phyloP scores from a whole-genome alignment of 306 rosid species.

The Citrullus colocynthis region DNA sequence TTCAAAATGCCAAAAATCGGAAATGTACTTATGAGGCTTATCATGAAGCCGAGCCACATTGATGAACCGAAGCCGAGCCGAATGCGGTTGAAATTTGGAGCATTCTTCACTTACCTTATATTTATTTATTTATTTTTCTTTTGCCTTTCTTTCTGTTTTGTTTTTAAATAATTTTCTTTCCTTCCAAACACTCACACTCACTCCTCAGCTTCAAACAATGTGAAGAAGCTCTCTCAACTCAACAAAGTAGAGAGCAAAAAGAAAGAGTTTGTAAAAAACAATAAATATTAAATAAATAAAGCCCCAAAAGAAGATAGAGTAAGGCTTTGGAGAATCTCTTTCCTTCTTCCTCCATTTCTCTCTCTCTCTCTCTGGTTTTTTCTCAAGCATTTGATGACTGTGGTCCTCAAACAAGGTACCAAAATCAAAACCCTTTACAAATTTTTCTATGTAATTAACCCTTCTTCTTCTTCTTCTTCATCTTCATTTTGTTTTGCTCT shows the following conservation, averaged over 20 bases:
- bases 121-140: neutral
- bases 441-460: conserved; percentile 15
- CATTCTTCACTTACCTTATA: neutral
- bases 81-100: neutral
- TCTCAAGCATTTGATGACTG: neutral
- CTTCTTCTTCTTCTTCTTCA: neutral
- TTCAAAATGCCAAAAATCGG: too few relatives aligned
- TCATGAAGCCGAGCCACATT: neutral
- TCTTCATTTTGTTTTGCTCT: neutral
- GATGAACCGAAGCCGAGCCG: neutral
- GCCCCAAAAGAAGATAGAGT: conserved; percentile 18
- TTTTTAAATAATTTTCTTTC: neutral
- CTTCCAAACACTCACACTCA: neutral
- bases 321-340: conserved; percentile 7
- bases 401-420: neutral
- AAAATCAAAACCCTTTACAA: conserved; percentile 5
- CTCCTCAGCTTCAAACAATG: neutral
- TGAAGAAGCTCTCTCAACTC: neutral
- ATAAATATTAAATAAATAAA: conserved; percentile 28
- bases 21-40: neutral
- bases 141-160: neutral
- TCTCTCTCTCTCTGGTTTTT: conserved; percentile 11
- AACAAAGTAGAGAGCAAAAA: neutral
- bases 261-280: neutral
- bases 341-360: neutral